Evolutionary conservation across 2,329 filamentous ascomycete genomes (phyloP).

Genomic region (Cytospora piceicola): DNA sequence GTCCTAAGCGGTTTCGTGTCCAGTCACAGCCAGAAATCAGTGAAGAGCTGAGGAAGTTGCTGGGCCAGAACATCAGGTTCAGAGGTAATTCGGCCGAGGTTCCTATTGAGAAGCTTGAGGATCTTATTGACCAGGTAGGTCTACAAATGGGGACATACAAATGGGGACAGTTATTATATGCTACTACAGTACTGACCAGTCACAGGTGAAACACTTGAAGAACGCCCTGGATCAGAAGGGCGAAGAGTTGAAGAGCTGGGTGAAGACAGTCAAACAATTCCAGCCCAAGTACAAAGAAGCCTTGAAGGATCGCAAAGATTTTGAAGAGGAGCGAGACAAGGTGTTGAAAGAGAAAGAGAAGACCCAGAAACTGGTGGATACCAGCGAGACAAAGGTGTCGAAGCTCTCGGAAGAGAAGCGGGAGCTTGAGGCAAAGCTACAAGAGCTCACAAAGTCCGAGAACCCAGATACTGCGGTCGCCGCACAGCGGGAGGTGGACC

Average conservation of each 20-base stretch:
- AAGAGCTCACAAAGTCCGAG: slow-evolving; percentile 43
- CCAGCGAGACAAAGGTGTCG: slow-evolving; percentile 42
- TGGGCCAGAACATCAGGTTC: slow-evolving; percentile 34
- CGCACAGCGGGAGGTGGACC: slow-evolving; percentile 46
- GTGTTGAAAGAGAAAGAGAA: slow-evolving; percentile 43
- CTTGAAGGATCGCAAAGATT: slow-evolving; percentile 53
- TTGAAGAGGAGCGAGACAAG: slow-evolving; percentile 50
- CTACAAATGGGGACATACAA: neutral
- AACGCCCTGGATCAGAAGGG: slow-evolving; percentile 40
- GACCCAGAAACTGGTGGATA: slow-evolving; percentile 43
- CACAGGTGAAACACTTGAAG: slow-evolving; percentile 45
- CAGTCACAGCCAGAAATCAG: slow-evolving; percentile 36
- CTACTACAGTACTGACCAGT: slow-evolving; percentile 25
- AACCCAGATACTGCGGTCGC: slow-evolving; percentile 46
- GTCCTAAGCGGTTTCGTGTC: slow-evolving; percentile 39
- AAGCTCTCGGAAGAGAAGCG: slow-evolving; percentile 46
- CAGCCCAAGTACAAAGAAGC: slow-evolving; percentile 54
- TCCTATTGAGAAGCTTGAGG: slow-evolving; percentile 41
- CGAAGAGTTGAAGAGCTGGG: slow-evolving; percentile 48
- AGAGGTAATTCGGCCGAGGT: slow-evolving; percentile 33
- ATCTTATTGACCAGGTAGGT: slow-evolving; percentile 45
- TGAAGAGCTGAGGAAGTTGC: slow-evolving; percentile 40
- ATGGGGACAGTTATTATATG: neutral
- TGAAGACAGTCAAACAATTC: slow-evolving; percentile 49
- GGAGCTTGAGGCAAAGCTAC: slow-evolving; percentile 43